phyloP scores from a whole-genome alignment of 306 rosid genomes.

The Myrica gale region DNA sequence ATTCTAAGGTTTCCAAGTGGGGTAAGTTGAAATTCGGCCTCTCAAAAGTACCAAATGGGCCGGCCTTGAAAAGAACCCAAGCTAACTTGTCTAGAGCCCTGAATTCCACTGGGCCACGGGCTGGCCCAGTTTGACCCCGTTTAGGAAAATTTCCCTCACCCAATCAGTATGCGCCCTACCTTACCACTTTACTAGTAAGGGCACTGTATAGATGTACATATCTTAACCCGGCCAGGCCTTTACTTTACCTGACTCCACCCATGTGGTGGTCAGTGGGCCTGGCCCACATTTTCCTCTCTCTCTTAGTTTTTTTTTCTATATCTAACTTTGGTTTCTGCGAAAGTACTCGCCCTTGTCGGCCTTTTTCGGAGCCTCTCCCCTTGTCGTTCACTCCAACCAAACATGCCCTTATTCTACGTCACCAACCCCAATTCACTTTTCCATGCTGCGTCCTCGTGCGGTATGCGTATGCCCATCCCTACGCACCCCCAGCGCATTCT shows the following conservation, averaged over 20 bases:
- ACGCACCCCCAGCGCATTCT: constrained; percentile 48
- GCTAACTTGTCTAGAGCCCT: too few species aligned
- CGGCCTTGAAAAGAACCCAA: too few species aligned
- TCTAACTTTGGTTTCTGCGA: constrained; percentile 71
- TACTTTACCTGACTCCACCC: constrained; percentile 68
- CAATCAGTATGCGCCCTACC: too few species aligned
- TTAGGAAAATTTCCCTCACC: too few species aligned
- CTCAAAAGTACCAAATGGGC: neutral
- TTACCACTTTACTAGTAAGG: too few species aligned
- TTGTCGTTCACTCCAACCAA: constrained; percentile 21
- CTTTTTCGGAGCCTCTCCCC: neutral
- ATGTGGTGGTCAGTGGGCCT: constrained; percentile 65
- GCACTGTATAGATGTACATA: neutral
- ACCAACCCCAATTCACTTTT: neutral
- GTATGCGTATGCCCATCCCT: neutral
- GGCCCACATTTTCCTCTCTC: constrained; percentile 39
- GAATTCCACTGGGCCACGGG: too few species aligned
- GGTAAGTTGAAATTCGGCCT: neutral
- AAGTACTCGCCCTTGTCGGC: constrained; percentile 24
- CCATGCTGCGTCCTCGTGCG: constrained; percentile 6
- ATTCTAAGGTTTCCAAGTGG: neutral
- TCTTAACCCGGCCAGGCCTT: constrained; percentile 16
- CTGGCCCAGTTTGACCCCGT: too few species aligned
- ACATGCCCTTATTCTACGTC: constrained; percentile 33
- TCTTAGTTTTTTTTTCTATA: constrained; percentile 5